A percentile compares a stretch with the other conserved stretches of the same genome.
phyloP scores from a whole-genome alignment of 2,329 filamentous ascomycete species.

The Paecilomyces niveus region DNA sequence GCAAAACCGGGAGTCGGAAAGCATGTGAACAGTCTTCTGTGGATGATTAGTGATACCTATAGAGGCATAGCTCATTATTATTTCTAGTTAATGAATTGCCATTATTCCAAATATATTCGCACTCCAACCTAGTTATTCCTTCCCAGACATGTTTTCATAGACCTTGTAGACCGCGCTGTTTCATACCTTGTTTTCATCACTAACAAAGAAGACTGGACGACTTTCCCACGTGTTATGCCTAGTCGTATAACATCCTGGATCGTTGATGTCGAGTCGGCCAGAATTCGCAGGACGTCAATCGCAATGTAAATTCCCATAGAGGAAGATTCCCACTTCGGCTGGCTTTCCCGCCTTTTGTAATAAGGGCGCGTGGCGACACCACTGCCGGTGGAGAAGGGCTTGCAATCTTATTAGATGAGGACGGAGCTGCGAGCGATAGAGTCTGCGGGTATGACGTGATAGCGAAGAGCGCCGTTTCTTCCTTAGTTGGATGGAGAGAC shows the following conservation, averaged over 20 bases:
- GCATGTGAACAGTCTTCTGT: too few species aligned
- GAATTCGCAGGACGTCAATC: background rate
- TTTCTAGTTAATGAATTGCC: too few species aligned
- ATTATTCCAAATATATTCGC: too few species aligned
- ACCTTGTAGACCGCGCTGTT: background rate
- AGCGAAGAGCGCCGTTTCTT: background rate
- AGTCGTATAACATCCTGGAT: background rate
- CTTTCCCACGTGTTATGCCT: background rate
- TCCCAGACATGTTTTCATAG: too few species aligned
- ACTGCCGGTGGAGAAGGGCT: background rate
- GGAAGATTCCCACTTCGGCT: background rate
- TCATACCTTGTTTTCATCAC: background rate
- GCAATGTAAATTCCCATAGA: background rate
- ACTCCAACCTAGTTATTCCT: too few species aligned
- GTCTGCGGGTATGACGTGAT: background rate
- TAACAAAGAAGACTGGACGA: background rate
- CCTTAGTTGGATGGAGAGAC: background rate
- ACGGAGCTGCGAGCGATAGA: background rate
- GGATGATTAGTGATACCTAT: too few species aligned
- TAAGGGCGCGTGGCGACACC: background rate
- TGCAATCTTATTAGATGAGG: background rate
- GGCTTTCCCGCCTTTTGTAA: background rate
- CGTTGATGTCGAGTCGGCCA: background rate
- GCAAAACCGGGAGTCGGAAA: background rate
- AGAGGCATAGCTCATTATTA: too few species aligned